Evolutionary conservation across 805 yeast species (phyloP), one percentile per base, ranked within the genome.

Genomic region (Candida takata): DNA sequence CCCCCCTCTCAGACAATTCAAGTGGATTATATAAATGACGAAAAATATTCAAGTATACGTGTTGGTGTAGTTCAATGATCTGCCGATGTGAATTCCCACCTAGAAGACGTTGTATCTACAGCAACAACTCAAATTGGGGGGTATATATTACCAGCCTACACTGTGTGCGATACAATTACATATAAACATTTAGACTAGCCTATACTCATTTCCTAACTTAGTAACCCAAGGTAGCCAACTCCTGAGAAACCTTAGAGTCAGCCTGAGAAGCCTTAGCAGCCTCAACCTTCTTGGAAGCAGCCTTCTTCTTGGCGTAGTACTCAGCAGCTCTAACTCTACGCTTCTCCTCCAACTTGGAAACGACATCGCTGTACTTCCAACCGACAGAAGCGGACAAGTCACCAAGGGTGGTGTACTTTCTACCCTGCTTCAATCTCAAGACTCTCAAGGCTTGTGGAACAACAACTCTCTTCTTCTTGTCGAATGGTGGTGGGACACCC

Each of bases 371-470:
- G 95, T 92, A 92, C 75, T 88, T 92, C 98, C 98, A 92, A 70
- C 98, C 98, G 58, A 92, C 97, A 62, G 95, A 80, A 60, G 92
- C 70, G 55, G 95, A 82, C 69, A 92, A 79, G 70, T 92, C 87
- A 69, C 95, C 95, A 60, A 92, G 85, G 53, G 97, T 86, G 73
- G 96, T 85, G 95, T 82, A 92, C 77, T 92, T 92, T 84, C 98
- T 87, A 70, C 98, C 98, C 69, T 87, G 97, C 77, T 87, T 88
- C 72, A 92, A 84, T 81, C 98, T 87, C 69, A 92, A 78, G 58
- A 92, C 96, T 77, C 98, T 86, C 66, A 92, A 79, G 64, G 98
- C 98, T 77, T 86, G 95, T 69, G 98, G 98, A 65, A 92, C 98
- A 58, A 92, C 98, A 66, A 88, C 96, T 72, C 96, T 86, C 95